phyloP scores from a whole-genome alignment of 176 grass and related monocot species.

The Oryza coarctata region DNA sequence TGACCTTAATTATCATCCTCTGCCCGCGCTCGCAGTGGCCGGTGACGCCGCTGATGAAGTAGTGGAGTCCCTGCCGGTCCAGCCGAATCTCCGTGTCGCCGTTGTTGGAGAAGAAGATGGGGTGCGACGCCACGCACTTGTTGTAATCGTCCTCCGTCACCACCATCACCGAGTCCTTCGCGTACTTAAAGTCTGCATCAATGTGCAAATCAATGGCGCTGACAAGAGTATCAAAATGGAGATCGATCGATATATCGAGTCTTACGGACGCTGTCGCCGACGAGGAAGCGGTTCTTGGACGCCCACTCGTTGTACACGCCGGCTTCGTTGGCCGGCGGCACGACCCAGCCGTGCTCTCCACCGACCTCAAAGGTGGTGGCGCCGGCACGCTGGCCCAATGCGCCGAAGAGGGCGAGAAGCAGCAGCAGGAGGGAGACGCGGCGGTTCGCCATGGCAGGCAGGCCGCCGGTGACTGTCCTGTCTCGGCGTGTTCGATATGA shows the following conservation, averaged over 20 bases:
- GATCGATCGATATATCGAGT: not conserved
- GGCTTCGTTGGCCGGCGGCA: slow-evolving; percentile 37
- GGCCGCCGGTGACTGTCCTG: too few species aligned
- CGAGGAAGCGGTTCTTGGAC: slow-evolving; percentile 77
- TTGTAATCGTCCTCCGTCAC: slow-evolving; percentile 74
- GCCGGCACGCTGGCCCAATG: not conserved
- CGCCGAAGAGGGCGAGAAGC: slow-evolving; percentile 19
- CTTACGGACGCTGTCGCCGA: slow-evolving; percentile 79
- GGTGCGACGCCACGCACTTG: slow-evolving; percentile 56
- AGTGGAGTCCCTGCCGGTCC: slow-evolving; percentile 47
- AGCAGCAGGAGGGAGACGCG: not conserved
- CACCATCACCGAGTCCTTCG: slow-evolving; percentile 74
- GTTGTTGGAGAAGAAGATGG: slow-evolving; percentile 81
- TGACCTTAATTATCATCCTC: slow-evolving; percentile 74
- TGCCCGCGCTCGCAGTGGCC: slow-evolving; percentile 83
- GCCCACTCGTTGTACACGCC: slow-evolving; percentile 70
- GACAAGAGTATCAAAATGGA: not conserved
- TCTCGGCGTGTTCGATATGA: not conserved
- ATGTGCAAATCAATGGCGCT: not conserved
- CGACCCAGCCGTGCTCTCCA: slow-evolving; percentile 60
- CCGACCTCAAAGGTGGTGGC: slow-evolving; percentile 68
- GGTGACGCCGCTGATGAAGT: slow-evolving; percentile 70
- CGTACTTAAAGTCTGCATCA: slow-evolving; percentile 72
- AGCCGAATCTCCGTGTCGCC: slow-evolving; percentile 55
- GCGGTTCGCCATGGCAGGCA: slow-evolving; percentile 13